Evolutionary conservation across 768 basidiomycete species (phyloP), one percentile per base, ranked within the genome.

Genomic region (Roridomyces roridus): DNA sequence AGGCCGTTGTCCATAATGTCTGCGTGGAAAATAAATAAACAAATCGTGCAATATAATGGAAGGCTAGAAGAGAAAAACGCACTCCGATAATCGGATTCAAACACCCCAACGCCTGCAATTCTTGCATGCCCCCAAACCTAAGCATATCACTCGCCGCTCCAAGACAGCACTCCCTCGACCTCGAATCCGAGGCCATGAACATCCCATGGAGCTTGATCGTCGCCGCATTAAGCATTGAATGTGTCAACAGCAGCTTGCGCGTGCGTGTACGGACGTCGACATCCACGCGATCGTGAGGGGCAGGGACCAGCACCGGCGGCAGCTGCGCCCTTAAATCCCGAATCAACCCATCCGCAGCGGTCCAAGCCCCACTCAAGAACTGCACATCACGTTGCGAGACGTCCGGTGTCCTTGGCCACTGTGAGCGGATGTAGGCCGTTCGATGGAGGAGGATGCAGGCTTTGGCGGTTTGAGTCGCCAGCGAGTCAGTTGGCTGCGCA

Each of bases 371-470:
- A 8, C 11, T 11, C 11, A 34, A 15, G 15, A 74, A 69, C 51
- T 77, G 68, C 24, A 73, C 71, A 52, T 84, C 82, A 26, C 74
- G 67, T 39, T 72, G 68, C 9, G 73, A 66, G 64, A 75, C 74
- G 46, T 79, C 83, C 14, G 77, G 75, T 40, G 70, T 68, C 74
- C n/a, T n/a, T n/a, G n/a, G n/a, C n/a, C 73, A 80, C 61, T 80
- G 78, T 6, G 78, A 80, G 7, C 80, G 78, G 17, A 89, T 69
- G 44, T 81, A 79, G 8, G 81, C 75, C 9, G 87, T 82, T 21
- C 80, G 77, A 62, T 86, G 86, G 52, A 86, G 82, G 37, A 88
- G 70, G 21, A 85, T 77, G 6, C 81, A 76, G 1, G 85, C 84
- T 60, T 87, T 86, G 52, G 77, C 77, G 43, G 76, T 72, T 63